Evolutionary conservation across 441 rosid species (phyloP), one percentile per base, ranked within the genome.

Genomic region (Populus hybrid): DNA sequence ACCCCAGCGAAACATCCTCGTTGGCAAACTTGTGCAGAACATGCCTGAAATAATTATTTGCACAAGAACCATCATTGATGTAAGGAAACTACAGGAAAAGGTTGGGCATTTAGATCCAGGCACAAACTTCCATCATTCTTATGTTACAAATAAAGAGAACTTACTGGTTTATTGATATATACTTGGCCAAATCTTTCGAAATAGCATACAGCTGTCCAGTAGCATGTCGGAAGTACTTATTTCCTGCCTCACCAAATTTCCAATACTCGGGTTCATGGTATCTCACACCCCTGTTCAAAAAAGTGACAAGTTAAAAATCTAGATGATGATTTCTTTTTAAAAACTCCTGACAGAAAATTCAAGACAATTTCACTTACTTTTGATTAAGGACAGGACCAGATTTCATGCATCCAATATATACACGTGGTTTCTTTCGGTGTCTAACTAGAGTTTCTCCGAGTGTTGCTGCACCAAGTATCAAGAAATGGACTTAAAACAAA

Each of bases 391-490:
- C 98, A 10, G 98, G 98, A 76, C 99, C 99, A 66, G 99, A 95
- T 80, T 94, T 94, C 99, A 95, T 95, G 91, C 99, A 95, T 18
- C 99, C 99, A 10, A 95, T 90, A 80, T 94, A 95, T 20, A 92
- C 88, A 50, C 93, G 86, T 59, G 88, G 91, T 77, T 94, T 96
- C 76, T 87, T 87, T 66, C 92, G 77, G 86, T 96, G 95, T 83
- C 97, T 89, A 77, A 88, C 87, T 76, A 96, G 88, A 69, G 96
- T 94, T 86, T 90, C 97, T 46, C 98, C 98, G 2, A 96, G 95
- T 69, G 99, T 94, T 65, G 96, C 98, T 95, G 90, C 87, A 85
- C 68, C 69, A 36, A 76, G 42, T 77, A 64, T 28, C 42, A 28
- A 76, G 50, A 24, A 76, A 57, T 7, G 28, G 36, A 74, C 12